Base-by-base conservation (phyloP, 805 yeast genomes). In the Wickerhamomyces subpelliculosus region DNA sequence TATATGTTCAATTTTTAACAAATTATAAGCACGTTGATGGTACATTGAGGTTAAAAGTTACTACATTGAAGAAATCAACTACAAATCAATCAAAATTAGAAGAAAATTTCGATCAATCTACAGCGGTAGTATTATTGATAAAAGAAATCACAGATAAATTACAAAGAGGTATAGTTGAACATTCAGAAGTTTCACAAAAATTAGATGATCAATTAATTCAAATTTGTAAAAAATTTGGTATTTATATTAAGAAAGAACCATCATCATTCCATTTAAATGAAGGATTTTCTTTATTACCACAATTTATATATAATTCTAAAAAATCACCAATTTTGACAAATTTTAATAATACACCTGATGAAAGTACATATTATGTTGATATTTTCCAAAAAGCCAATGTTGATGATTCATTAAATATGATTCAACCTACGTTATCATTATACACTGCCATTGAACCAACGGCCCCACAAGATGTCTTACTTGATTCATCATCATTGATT, bases 311-410 rank as follows among this genome's bases (percentile, higher is more conserved):
- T 67, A 93, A 90, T 60, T 69, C 90, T 64, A 79, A 96, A 61
- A 80, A 96, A 57, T 85, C 96, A 3, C 97, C 89, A 64, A 86
- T 93, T 61, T 68, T 90, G 62, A 89, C 85, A 58, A 94, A 87
- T 33, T 90, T 90, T 71, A 90, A 90, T 64, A 87, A 86, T 60
- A 89, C 97, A 10, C 97, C 97, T 2, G 98, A 90, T 66, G 98
- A 90, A 67, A 86, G 96, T 32, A 95, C 95, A 26, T 90, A 85
- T 62, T 86, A 88, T 64, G 77, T 95, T 52, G 96, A 88, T 58
- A 78, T 86, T 13, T 75, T 90, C 58, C 72, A 80, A 58, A 78
- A 89, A 46, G 94, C 88, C 54, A 95, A 87, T 57, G 78, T 86
- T 29, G 79, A 82, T 48, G 90, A 89, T 65, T 84, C 96, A n/a